Conservation (phyloP, 768 basidiomycete genomes). For the Rhizopogon rudus region DNA sequence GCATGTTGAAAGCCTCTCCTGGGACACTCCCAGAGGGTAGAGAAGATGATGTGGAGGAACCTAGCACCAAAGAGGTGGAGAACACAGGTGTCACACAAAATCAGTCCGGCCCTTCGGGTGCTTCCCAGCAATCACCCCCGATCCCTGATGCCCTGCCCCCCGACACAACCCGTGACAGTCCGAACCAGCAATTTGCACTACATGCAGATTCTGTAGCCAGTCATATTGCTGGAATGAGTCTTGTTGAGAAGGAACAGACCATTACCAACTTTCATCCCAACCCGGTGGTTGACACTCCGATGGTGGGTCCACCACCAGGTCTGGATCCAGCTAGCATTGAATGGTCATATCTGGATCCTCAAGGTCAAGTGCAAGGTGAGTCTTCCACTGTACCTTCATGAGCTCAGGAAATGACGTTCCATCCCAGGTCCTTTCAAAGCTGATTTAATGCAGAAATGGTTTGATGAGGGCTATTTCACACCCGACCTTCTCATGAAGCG, state of each 20-base stretch:
- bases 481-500: slow-evolving; percentile 82
- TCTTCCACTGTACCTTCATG: neutral
- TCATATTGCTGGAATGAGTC: slow-evolving; percentile 11
- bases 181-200: neutral
- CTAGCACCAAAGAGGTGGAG: slow-evolving; percentile 58
- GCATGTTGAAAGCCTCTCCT: slow-evolving; percentile 36
- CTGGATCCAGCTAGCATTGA: slow-evolving; percentile 59
- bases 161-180: neutral
- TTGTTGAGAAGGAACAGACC: slow-evolving; percentile 8
- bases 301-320: slow-evolving; percentile 38
- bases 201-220: slow-evolving; percentile 7
- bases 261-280: slow-evolving; percentile 3
- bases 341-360: slow-evolving; percentile 92
- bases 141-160: slow-evolving; percentile 6
- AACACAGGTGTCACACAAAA: slow-evolving; percentile 24
- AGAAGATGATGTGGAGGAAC: slow-evolving; percentile 34
- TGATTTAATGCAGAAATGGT: slow-evolving; percentile 92
- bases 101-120: slow-evolving; percentile 4
- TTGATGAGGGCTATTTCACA: slow-evolving; percentile 84
- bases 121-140: slow-evolving; percentile 10
- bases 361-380: slow-evolving; percentile 87
- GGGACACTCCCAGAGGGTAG: slow-evolving; percentile 36
- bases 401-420: neutral
- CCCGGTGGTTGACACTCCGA: slow-evolving; percentile 10
- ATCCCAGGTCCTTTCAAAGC: slow-evolving; percentile 81